Conservation (phyloP, 2,329 filamentous ascomycete genomes). For the Xylariaceae sp. region DNA sequence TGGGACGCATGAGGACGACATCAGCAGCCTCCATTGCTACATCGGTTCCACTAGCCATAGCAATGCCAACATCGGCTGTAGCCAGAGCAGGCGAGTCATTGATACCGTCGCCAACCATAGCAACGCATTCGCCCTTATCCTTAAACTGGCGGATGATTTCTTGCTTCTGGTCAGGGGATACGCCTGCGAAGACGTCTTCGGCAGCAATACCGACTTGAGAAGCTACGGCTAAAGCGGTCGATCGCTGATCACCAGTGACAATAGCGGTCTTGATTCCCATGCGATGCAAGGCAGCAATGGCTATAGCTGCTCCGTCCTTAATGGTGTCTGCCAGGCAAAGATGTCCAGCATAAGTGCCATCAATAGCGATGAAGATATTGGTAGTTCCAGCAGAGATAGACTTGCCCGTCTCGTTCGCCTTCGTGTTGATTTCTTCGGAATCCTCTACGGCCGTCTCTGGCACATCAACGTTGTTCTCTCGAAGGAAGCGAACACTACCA, state of each 20-base stretch:
- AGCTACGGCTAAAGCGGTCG: slow-evolving; percentile 80
- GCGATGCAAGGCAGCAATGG: slow-evolving; percentile 72
- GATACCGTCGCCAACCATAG: slow-evolving; percentile 98
- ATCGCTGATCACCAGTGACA: slow-evolving; percentile 85
- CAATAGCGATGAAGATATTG: slow-evolving; percentile 85
- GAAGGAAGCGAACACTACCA: slow-evolving; percentile 75
- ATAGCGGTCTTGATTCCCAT: slow-evolving; percentile 87
- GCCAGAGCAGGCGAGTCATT: slow-evolving; percentile 95
- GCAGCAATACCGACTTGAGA: slow-evolving; percentile 71
- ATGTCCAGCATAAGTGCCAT: slow-evolving; percentile 72
- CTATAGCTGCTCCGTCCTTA: slow-evolving; percentile 77
- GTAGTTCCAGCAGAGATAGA: slow-evolving; percentile 63
- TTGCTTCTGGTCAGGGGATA: slow-evolving; percentile 88
- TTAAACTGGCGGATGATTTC: slow-evolving; percentile 75
- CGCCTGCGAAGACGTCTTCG: slow-evolving; percentile 76
- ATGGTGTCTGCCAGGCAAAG: slow-evolving; percentile 84
- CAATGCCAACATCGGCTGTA: slow-evolving; percentile 88
- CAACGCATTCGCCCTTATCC: slow-evolving; percentile 67
- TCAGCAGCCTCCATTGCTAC: slow-evolving; percentile 97
- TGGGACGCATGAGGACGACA: slow-evolving; percentile 89
- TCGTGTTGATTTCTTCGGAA: slow-evolving; percentile 53
- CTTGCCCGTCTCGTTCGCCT: slow-evolving; percentile 34
- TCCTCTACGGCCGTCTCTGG: slow-evolving; percentile 58
- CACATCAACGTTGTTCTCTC: slow-evolving; percentile 62
- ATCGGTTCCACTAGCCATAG: slow-evolving; percentile 86